These are phyloP conservation scores for Kandelia obovata DNA, from an alignment of 345 rosid genomes.

Conservation along the genomic window DNA sequence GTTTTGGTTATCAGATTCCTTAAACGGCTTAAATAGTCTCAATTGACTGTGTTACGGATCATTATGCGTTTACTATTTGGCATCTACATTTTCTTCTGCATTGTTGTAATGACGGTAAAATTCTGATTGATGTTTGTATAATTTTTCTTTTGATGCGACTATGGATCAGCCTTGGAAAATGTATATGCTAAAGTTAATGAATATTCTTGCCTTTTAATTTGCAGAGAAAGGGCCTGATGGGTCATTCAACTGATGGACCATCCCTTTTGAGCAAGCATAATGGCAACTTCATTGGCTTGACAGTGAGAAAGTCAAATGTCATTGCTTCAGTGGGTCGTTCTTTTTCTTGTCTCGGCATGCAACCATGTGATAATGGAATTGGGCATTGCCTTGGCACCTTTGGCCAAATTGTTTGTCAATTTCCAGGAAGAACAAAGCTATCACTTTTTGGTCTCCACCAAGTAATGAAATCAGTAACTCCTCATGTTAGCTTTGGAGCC, in stretches of 20 bases:
- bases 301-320: constrained; percentile 53
- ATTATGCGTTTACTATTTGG: background rate
- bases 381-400: constrained; percentile 55
- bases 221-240: constrained; percentile 62
- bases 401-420: constrained; percentile 60
- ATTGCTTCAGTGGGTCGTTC: constrained; percentile 65
- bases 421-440: constrained; percentile 51
- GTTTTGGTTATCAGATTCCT: constrained; percentile 2
- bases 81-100: background rate
- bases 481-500: constrained; percentile 37
- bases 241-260: constrained; percentile 57
- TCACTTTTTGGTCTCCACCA: constrained; percentile 60
- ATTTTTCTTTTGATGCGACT: background rate
- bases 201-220: constrained; percentile 10
- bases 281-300: constrained; percentile 62
- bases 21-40: background rate
- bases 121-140: background rate
- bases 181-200: background rate
- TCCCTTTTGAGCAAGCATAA: constrained; percentile 54
- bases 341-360: constrained; percentile 40
- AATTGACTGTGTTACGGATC: background rate
- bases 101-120: background rate
- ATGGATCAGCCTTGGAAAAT: background rate
- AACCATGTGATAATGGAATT: constrained; percentile 21
- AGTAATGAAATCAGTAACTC: constrained; percentile 31